phyloP scores from a whole-genome alignment of 306 rosid species.

The Cucurbita argyrosperma region DNA sequence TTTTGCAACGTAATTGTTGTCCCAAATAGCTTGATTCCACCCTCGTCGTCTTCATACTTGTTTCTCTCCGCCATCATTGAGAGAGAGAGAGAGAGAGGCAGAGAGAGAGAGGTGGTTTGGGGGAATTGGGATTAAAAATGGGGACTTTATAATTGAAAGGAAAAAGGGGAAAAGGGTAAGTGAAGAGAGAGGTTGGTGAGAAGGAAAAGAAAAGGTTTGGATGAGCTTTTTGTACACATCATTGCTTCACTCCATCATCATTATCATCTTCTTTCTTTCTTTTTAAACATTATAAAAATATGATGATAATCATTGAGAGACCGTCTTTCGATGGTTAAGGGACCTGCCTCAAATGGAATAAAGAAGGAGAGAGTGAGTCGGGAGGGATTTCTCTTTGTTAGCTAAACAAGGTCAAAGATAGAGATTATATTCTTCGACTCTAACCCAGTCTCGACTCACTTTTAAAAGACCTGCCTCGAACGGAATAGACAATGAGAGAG shows the following conservation, averaged over 20 bases:
- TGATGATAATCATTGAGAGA: no score
- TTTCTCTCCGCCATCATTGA: slow-evolving; percentile 28
- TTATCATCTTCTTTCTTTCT: not conserved
- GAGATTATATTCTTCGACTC: no score
- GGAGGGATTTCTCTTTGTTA: no score
- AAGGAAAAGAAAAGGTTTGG: slow-evolving; percentile 34
- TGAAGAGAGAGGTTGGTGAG: slow-evolving; percentile 13
- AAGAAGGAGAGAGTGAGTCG: no score
- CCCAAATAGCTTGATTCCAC: slow-evolving; percentile 84
- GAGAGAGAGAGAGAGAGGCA: not conserved
- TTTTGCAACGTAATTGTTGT: slow-evolving; percentile 41
- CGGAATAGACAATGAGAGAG: no score
- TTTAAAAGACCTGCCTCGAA: no score
- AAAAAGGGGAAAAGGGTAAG: not conserved
- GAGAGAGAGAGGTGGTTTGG: not conserved
- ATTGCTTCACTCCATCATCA: slow-evolving; percentile 36
- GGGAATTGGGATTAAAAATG: not conserved
- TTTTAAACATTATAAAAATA: not conserved
- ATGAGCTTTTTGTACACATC: slow-evolving; percentile 53
- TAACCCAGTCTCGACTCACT: no score
- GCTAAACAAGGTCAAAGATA: no score
- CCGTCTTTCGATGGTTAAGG: no score
- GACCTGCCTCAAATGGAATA: no score
- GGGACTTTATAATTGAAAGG: slow-evolving; percentile 1
- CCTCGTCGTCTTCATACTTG: slow-evolving; percentile 8